Evolutionary conservation across 257 asterid species (phyloP).

Genomic region (Solanum infundibuliforme): DNA sequence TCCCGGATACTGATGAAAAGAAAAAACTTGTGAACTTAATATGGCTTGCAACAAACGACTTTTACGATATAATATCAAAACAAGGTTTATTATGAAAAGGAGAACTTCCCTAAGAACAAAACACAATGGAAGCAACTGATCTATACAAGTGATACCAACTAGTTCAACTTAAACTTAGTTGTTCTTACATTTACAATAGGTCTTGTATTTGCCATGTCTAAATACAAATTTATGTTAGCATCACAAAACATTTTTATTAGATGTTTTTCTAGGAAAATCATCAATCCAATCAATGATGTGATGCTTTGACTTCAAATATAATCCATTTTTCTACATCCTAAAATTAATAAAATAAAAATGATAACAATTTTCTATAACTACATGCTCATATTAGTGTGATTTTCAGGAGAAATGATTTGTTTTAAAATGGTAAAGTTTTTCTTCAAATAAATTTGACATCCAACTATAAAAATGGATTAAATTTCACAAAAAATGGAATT

Average conservation of each 20-base stretch:
- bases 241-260: not conserved
- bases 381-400: not conserved
- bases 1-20: constrained; percentile 60
- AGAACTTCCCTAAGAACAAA: not conserved
- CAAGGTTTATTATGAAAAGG: not conserved
- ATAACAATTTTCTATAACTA: not conserved
- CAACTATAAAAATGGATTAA: not conserved
- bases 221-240: not conserved
- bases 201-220: not conserved
- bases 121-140: not conserved
- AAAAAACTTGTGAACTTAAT: not conserved
- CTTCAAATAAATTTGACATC: not conserved
- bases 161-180: not conserved
- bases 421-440: not conserved
- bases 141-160: not conserved
- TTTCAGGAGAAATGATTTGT: not conserved
- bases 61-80: not conserved
- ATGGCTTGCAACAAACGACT: not conserved
- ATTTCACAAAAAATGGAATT: not conserved
- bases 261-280: not conserved
- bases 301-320: not conserved
- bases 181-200: not conserved
- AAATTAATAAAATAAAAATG: not conserved
- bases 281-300: not conserved
- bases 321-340: not conserved